Conservation (phyloP, 345 rosid genomes). For the Gossypium ekmanianum region DNA sequence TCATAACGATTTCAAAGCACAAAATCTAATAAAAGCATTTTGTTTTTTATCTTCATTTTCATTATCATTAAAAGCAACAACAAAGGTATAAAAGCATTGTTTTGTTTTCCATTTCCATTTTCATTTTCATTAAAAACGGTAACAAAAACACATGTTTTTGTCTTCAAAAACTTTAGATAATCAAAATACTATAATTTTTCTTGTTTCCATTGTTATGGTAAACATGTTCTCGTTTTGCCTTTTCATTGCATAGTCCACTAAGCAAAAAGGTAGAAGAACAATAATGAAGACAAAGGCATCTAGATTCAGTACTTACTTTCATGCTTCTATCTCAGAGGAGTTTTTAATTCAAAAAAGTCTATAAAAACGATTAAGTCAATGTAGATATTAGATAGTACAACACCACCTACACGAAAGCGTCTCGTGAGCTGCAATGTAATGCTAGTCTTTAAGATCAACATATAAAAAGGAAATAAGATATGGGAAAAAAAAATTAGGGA, state of each 20-base stretch:
- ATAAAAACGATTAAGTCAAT: constrained; percentile 26
- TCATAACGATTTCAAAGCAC: too few species aligned
- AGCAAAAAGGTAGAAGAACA: not conserved
- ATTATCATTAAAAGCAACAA: too few species aligned
- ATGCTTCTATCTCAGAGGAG: constrained; percentile 21
- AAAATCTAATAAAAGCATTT: too few species aligned
- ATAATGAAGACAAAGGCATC: not conserved
- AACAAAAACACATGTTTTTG: too few species aligned
- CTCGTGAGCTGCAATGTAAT: constrained; percentile 30
- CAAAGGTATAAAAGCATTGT: too few species aligned
- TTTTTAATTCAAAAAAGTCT: constrained; percentile 23
- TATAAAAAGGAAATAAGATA: constrained; percentile 23
- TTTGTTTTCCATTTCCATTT: too few species aligned
- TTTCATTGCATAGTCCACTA: not conserved
- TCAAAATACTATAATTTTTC: too few species aligned
- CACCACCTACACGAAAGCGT: constrained; percentile 36
- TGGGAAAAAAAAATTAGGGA: constrained; percentile 17
- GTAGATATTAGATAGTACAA: constrained; percentile 34
- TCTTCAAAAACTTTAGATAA: too few species aligned
- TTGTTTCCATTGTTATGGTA: too few species aligned
- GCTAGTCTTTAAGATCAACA: constrained; percentile 28
- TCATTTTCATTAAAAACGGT: too few species aligned
- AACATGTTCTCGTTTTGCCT: too few species aligned
- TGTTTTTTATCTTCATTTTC: too few species aligned
- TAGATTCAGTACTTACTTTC: constrained; percentile 17